Evolutionary conservation across 75 land plant species (phyloP), one percentile per base, ranked within the genome.

Genomic region (Picea sitchensis): DNA sequence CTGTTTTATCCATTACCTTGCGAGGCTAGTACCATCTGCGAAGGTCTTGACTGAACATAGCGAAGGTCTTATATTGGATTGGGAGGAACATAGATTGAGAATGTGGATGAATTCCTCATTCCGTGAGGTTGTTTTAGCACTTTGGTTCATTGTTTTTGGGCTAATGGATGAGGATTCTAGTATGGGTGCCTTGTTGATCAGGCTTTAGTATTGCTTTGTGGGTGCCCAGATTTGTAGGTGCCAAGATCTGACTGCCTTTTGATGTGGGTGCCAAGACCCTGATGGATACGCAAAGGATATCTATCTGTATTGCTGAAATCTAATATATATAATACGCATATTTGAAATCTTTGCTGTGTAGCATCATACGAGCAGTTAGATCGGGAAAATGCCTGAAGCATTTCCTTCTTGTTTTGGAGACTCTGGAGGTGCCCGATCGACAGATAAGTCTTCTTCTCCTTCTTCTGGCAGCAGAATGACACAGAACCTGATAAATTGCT

Each of bases 401-500:
- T 71, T 71, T 47, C 74, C 74, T 71, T 71, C 74, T 15, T 71
- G 74, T 71, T 71, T 71, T 71, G 74, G 74, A 41, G 74, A 71
- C 1, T 71, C 20, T 8, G 54, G 74, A 3, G 14, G 51, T 9
- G n/a, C 14, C 54, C 74, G 20, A 8, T 7, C n/a, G 14, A 41
- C 74, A 44, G 74, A 71, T 5, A 71, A 71, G 54, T 71, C 74
- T 7, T 38, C 51, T 2, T 44, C 73, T 18, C 1, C 11, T 26
- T 26, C 26, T 51, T 51, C 56, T 51, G 56, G 23, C 21, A 62
- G n/a, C 26, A 62, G 77, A 34, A 75, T 47, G 18, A 80, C 18
- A 3, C 80, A 76, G 79, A 76, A 76, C 67, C 59, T 74, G 59
- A 80, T 81, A 20, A 73, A 69, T 23, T 81, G 79, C 56, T 34